phyloP scores from a whole-genome alignment of 192 early-diverging fungal genomes.

The Backusella morwellensis region DNA sequence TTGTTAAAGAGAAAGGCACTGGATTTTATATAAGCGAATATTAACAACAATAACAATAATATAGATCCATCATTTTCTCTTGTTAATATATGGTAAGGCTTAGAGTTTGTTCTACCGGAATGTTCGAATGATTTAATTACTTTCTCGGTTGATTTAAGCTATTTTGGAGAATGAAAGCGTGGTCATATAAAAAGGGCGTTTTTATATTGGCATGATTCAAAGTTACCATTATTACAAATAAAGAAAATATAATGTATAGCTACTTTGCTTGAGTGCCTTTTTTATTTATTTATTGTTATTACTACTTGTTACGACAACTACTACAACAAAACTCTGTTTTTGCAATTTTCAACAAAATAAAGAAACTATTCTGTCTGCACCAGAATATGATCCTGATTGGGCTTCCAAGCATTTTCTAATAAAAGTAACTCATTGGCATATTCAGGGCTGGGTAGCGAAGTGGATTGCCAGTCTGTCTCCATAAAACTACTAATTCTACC shows the following conservation, averaged over 20 bases:
- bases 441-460: slow-evolving; percentile 27
- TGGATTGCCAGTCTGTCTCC: slow-evolving; percentile 34
- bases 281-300: neutral
- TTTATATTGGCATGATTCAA: neutral
- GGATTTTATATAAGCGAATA: neutral
- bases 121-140: neutral
- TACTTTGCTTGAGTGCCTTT: neutral
- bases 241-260: neutral
- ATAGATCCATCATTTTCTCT: neutral
- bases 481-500: slow-evolving; percentile 41
- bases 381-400: neutral
- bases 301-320: neutral
- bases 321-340: neutral
- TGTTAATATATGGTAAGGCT: neutral
- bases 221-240: neutral
- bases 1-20: neutral
- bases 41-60: neutral
- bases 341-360: neutral
- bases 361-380: neutral
- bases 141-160: neutral
- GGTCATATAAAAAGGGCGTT: too few relatives aligned
- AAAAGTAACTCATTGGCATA: slow-evolving; percentile 19
- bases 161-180: too few relatives aligned
- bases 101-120: neutral
- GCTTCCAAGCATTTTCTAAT: slow-evolving; percentile 28